These are phyloP conservation scores for Atalantia buxifolia DNA, from an alignment of 345 rosid species.

Conservation along the genomic window DNA sequence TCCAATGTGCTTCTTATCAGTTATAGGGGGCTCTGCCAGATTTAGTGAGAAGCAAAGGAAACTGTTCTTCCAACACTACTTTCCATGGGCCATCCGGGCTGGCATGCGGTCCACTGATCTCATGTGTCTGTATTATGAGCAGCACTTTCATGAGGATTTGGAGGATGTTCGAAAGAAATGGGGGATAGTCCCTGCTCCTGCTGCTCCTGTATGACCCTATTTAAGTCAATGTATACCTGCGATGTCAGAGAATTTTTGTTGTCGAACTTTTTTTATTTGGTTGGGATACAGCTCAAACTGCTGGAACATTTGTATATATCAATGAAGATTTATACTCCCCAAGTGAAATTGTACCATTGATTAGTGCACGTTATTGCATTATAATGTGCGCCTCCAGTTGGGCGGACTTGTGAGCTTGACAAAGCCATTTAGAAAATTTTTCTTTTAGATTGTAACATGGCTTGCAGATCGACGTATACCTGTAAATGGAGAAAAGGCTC, in stretches of 20 bases:
- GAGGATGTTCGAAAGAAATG: conserved; percentile 58
- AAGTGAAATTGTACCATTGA: neutral
- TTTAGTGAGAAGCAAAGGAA: conserved; percentile 62
- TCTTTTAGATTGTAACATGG: no score
- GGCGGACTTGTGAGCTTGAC: neutral
- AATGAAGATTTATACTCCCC: neutral
- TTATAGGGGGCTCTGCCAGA: conserved; percentile 58
- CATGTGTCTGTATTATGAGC: conserved; percentile 63
- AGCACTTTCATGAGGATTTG: conserved; percentile 68
- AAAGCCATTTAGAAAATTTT: neutral
- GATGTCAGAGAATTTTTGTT: neutral
- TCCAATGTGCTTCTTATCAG: conserved; percentile 70
- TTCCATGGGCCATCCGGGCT: conserved; percentile 70
- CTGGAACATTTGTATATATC: neutral
- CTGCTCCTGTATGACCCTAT: conserved; percentile 14
- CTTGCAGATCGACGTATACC: no score
- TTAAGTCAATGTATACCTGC: neutral
- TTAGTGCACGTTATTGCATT: neutral
- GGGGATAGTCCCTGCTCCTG: conserved; percentile 62
- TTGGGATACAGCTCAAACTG: neutral
- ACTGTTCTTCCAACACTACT: conserved; percentile 56
- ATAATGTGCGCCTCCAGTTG: neutral
- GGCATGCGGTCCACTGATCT: conserved; percentile 59
- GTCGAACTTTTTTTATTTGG: neutral
- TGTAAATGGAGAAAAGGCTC: no score